These are phyloP conservation scores for Aspergillus pseudoterreus DNA, from an alignment of 2,329 filamentous ascomycete species.

Conservation along the genomic window DNA sequence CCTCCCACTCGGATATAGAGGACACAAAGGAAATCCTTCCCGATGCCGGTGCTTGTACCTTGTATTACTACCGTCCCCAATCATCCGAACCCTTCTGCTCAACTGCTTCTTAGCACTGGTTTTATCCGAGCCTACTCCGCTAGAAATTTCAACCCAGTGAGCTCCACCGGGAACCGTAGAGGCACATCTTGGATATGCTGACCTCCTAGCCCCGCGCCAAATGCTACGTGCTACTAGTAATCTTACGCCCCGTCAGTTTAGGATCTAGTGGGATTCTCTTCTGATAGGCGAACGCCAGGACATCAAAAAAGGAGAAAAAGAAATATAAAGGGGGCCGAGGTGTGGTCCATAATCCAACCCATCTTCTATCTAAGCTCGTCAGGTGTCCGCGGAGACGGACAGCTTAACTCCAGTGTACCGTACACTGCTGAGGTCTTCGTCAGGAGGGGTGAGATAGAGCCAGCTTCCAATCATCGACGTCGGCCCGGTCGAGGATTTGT, in stretches of 20 bases:
- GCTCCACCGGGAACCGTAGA: slow-evolving; percentile 14
- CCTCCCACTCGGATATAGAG: too few relatives aligned
- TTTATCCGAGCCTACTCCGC: slow-evolving; percentile 17
- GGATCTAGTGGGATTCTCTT: slow-evolving; percentile 3
- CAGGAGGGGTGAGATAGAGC: neutral
- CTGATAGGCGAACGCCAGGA: neutral
- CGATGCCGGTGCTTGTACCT: neutral
- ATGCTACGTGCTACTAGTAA: slow-evolving; percentile 2
- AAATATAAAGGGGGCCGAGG: neutral
- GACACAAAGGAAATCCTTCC: neutral
- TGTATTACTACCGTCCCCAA: neutral
- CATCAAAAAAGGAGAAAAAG: slow-evolving; percentile 4
- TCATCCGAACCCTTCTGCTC: neutral
- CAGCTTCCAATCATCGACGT: neutral
- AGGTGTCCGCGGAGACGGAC: neutral
- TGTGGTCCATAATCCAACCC: too few relatives aligned
- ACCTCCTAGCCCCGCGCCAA: slow-evolving; percentile 12
- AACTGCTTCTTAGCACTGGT: neutral
- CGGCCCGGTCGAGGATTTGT: neutral
- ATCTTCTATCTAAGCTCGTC: too few relatives aligned
- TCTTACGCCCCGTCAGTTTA: slow-evolving; percentile 4
- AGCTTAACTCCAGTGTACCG: neutral
- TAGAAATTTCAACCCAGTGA: slow-evolving; percentile 11
- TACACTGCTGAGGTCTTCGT: neutral
- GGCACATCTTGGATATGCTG: slow-evolving; percentile 5